Conservation (phyloP, 2,329 filamentous ascomycete genomes). For the Dactylellina parvicollis region DNA sequence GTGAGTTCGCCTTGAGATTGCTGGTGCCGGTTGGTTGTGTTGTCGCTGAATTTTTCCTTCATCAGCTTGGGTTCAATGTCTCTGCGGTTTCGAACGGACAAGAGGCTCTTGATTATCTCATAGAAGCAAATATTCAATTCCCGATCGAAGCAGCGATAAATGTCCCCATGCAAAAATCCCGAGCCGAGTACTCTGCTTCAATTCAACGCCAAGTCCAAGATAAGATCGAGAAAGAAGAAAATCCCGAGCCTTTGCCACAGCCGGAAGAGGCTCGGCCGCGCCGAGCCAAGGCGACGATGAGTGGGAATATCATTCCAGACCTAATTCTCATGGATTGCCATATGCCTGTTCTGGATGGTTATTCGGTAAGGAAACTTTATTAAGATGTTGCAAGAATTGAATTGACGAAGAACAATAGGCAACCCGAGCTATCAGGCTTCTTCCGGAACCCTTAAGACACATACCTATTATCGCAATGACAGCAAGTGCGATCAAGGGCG, state of each 20-base stretch:
- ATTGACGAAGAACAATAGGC: conserved; percentile 16
- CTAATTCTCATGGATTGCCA: conserved; percentile 68
- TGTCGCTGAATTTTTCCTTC: neutral
- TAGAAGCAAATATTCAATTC: conserved; percentile 64
- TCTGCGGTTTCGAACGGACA: conserved; percentile 65
- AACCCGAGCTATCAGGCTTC: conserved; percentile 59
- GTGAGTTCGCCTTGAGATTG: conserved; percentile 73
- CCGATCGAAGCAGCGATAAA: conserved; percentile 24
- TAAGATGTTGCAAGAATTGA: neutral
- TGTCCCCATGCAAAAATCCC: conserved; percentile 58
- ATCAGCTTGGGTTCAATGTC: conserved; percentile 43
- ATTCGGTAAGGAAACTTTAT: conserved; percentile 24
- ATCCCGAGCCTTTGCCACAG: neutral
- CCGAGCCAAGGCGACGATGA: neutral
- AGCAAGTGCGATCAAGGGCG: conserved; percentile 79
- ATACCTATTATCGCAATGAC: conserved; percentile 86
- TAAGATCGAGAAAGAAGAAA: conserved; percentile 75
- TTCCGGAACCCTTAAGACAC: conserved; percentile 63
- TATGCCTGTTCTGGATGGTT: conserved; percentile 62
- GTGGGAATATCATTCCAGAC: conserved; percentile 69
- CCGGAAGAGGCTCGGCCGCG: neutral
- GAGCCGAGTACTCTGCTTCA: conserved; percentile 33
- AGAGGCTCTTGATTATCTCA: conserved; percentile 79
- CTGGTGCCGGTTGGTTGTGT: conserved; percentile 71
- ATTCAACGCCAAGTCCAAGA: conserved; percentile 59